phyloP scores from a whole-genome alignment of 345 rosid species.

The Theobroma cacao region DNA sequence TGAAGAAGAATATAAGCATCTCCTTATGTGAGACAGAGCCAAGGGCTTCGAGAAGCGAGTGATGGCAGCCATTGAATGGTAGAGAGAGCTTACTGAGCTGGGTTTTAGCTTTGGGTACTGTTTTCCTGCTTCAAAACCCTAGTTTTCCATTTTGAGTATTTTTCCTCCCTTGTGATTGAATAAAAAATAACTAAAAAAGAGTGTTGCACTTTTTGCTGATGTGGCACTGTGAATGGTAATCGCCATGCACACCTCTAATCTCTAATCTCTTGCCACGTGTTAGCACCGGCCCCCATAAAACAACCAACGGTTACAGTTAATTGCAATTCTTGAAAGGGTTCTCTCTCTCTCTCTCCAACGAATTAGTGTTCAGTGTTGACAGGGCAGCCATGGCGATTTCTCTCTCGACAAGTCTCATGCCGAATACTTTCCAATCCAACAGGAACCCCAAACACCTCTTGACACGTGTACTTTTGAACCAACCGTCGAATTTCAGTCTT shows the following conservation, averaged over 20 bases:
- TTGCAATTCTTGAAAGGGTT: background rate
- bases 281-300: conserved; percentile 27
- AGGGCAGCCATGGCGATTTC: background rate
- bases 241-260: background rate
- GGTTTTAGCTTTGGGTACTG: background rate
- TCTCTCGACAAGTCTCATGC: background rate
- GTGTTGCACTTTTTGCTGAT: conserved; percentile 8
- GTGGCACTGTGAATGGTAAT: conserved; percentile 15
- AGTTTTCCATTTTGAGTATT: background rate
- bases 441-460: background rate
- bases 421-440: conserved; percentile 5
- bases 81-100: background rate
- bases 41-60: conserved; percentile 44
- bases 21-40: conserved; percentile 21
- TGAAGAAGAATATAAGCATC: conserved; percentile 24
- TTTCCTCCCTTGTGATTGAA: background rate
- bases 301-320: conserved; percentile 19
- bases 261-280: conserved; percentile 33
- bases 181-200: background rate
- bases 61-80: conserved; percentile 45
- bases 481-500: background rate
- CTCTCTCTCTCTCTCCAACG: background rate
- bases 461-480: background rate
- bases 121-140: background rate
- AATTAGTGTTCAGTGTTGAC: background rate